phyloP scores from a whole-genome alignment of 225 moss, liverwort and hornwort species.

The Ulota crispa region DNA sequence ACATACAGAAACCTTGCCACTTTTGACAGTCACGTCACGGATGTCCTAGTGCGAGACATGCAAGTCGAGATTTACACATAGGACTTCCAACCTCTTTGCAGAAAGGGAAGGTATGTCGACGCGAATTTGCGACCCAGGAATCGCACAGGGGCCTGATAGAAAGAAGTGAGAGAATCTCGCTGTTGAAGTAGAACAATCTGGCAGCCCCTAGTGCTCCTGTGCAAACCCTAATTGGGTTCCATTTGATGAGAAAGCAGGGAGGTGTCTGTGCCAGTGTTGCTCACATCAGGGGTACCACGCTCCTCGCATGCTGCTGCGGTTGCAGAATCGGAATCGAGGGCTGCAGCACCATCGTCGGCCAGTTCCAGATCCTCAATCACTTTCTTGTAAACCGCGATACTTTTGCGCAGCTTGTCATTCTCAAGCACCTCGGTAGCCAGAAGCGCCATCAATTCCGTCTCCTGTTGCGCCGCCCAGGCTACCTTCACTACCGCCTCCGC shows the following conservation, averaged over 20 bases:
- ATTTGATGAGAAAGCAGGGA: not conserved
- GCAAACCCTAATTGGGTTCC: not conserved
- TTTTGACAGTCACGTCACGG: no score
- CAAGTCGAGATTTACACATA: not conserved
- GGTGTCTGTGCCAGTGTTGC: not conserved
- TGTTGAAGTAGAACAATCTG: not conserved
- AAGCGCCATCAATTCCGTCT: conserved; percentile 25
- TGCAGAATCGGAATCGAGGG: not conserved
- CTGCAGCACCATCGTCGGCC: not conserved
- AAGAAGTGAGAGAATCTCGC: not conserved
- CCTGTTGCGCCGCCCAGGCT: conserved; percentile 50
- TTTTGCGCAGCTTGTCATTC: conserved; percentile 33
- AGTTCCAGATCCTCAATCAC: conserved; percentile 32
- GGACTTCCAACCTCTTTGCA: not conserved
- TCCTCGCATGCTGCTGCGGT: conserved; percentile 9
- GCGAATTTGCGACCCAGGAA: not conserved
- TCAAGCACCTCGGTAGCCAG: conserved; percentile 34
- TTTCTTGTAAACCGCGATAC: conserved; percentile 24
- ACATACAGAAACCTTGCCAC: not conserved
- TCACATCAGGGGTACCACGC: conserved; percentile 26
- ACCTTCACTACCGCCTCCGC: conserved; percentile 43
- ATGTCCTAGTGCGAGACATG: not conserved
- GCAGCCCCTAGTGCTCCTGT: not conserved
- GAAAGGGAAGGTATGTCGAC: not conserved
- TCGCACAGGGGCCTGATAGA: not conserved